These are phyloP conservation scores for Epichloe glyceriae DNA, from an alignment of 2,329 filamentous ascomycete species.

Conservation along the genomic window DNA sequence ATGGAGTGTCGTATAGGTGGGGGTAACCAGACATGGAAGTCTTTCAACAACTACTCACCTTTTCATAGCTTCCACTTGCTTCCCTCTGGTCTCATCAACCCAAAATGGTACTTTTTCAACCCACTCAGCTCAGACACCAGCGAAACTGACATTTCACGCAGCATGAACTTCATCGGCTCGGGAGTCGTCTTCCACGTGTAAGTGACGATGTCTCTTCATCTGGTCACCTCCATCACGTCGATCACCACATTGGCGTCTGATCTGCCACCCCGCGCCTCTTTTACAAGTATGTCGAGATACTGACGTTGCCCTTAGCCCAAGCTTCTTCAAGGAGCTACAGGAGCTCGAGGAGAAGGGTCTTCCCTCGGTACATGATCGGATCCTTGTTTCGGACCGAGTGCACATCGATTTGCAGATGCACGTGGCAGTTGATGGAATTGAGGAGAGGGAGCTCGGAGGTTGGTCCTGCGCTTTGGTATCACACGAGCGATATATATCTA, in stretches of 20 bases:
- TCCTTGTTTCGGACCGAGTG: constrained; percentile 50
- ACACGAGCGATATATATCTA: no score
- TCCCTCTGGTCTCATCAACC: constrained; percentile 60
- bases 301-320: no score
- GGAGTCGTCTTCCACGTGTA: constrained; percentile 49
- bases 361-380: constrained; percentile 24
- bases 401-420: constrained; percentile 55
- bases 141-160: no score
- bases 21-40: constrained; percentile 8
- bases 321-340: constrained; percentile 28
- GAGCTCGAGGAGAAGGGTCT: constrained; percentile 22
- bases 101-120: constrained; percentile 27
- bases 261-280: no score
- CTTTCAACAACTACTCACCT: background rate
- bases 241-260: no score
- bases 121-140: no score
- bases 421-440: constrained; percentile 54
- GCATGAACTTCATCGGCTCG: constrained; percentile 59
- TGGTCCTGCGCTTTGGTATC: constrained; percentile 2
- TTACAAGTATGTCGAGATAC: no score
- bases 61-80: constrained; percentile 42
- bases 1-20: constrained; percentile 25
- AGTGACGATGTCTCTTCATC: no score
- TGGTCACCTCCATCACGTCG: no score
- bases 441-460: constrained; percentile 39